Percentiles rank a stretch among this genome's conserved stretches.
Conservation (phyloP, 176 grass and related monocot species). For the maize (Zea mays) region Zm-B73-REFERENCE-NAM-5.0 NC_050100.1:43011501-43012000, state of each 20-base stretch:
- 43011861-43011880: background rate
- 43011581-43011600: no score
- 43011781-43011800: constrained; percentile 90
- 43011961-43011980: no score
- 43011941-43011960: no score
- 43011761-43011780: constrained; percentile 77
- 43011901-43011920: background rate
- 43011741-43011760: constrained; percentile 85
- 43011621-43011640: no score
- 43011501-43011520: no score
- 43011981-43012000: no score
- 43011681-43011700: background rate
- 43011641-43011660: no score
- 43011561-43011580: no score
- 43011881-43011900: background rate
- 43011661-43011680: no score
- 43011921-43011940: background rate
- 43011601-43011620: no score
- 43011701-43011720: background rate
- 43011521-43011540: no score
- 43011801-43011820: constrained; percentile 52
- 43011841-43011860: background rate
- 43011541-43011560: no score
- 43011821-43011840: background rate
- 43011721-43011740: constrained; percentile 68